Evolutionary conservation across 768 basidiomycete genomes (phyloP), one percentile per base, ranked within the genome.

Genomic region (Termitomyces sp.): DNA sequence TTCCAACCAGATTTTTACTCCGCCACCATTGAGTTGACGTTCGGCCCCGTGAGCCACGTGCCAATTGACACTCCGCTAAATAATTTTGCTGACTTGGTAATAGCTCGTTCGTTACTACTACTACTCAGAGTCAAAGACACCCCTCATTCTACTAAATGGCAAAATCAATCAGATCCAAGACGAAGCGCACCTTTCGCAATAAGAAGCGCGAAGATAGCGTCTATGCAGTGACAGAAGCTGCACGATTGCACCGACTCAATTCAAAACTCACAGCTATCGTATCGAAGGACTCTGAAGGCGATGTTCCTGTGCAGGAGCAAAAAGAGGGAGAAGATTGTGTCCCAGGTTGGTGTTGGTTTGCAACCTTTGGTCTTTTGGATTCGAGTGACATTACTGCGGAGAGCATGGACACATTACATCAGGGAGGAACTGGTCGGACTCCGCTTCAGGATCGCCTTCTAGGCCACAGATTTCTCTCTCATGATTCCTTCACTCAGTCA

Each of bases 81-180:
- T 56, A 54, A 60, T 62, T 61, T 65, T 60, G 46, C 32, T 64
- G 46, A 62, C 25, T 20, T 40, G 14, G 32, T 32, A 17, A 9
- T 25, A 25, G 25, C 25, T 25, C 43, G 4, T 14, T 48, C 45
- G 20, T 25, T 43, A 37, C 25, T 25, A 25, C 25, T 1, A 25
- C 25, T 25, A 25, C 25, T 25, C 25, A 25, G 25, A 25, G 25
- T 25, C 25, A 25, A 25, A 25, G 25, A 25, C 25, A 69, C 5
- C 14, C 14, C 42, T 58, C 61, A 59, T 61, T 64, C 62, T 60
- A 60, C 20, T 29, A 51, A 34, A 92, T 94, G 92, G 92, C 89
- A 47, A 94, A 94, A 79, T 92, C 91, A 48, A 81, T 84, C 45
- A 80, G 92, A 69, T 91, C 91, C 7, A 94, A 94, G 76, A 81